Base-by-base conservation (phyloP, 202 grass and related monocot genomes). In the Zoysia matrella region DNA sequence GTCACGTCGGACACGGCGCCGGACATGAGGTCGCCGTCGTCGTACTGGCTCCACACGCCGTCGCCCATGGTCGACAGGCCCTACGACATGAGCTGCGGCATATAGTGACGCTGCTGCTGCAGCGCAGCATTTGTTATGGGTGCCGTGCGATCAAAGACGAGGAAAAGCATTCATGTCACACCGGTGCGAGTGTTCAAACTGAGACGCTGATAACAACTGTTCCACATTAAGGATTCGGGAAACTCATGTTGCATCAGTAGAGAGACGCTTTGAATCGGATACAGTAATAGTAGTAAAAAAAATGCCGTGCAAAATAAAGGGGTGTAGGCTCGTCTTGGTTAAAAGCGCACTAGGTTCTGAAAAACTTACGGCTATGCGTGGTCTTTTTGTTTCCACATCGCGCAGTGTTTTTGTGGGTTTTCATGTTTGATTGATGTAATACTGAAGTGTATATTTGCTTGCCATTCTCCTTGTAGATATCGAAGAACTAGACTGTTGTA, bases 61-160 rank as follows among this genome's bases (percentile, higher is more conserved):
- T 90, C 88, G 13, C 88, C 88, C 18, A 40, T 75, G 36, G 57
- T 80, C 47, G 84, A 84, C 84, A 83, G 41, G 65, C 80, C 88
- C 36, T 87, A 83, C 84, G 88, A 87, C 75, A 87, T 84, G 84
- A 90, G 88, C 57, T 67, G 7, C 2, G 83, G 83, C 2, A 83
- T 86, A 74, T 83, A 60, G 67, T 60, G 80, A 7, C 44, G 43
- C 5, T 1, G 4, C 5, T 1, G 4, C 41, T 4, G 62, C 62
- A 12, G 9, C 3, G 7, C 15, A 45, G 45, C 13, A 3, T 63
- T 49, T 65, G 39, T 54, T 47, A 5, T 39, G 56, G 74, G 42
- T 47, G 66, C 66, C 39, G 18, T 70, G 48, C 9, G 45, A 46
- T 5, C 45, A 46, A 5, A 46, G 45, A 46, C 45, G 5, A 69